Evolutionary conservation across 148 eudicot species (phyloP), one percentile per base, ranked within the genome.

Genomic region (Rhododendron ferrugineum): DNA sequence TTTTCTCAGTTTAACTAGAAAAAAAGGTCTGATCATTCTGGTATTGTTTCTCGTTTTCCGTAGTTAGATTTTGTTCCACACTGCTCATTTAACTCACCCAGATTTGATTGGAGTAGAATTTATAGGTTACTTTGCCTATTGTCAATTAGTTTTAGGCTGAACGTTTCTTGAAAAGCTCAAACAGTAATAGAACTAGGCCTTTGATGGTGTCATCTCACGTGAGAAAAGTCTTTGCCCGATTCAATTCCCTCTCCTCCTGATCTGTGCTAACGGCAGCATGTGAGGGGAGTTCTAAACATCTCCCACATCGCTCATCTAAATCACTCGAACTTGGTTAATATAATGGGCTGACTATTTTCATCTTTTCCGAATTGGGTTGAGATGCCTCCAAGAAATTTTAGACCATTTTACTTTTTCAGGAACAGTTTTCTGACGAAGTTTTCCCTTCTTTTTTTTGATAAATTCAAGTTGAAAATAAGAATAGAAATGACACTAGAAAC

Each of bases 1-100:
- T 52, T 72, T 62, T 74, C 26, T 78, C 82, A 80, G 1, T 80
- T 54, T 74, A 20, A 54, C 83, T 80, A 28, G n/a, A 16, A 79
- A 46, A n/a, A 26, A 68, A 0, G 34, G 74, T 68, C 74, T 68
- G 34, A 28, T 28, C 74, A n/a, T 10, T 26, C 34, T 28, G 74
- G 36, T 68, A 28, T 11, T 68, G 16, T 28, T 13, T 68, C 14
- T 28, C 36, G 15, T 4, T 8, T 10, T 66, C 32, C 16, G 4
- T 18, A 15, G 60, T 60, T 60, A 22, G 66, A 22, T 22, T 22
- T 22, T 60, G 11, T 56, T 16, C 60, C 7, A 1, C 60, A 18
- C 16, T 23, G 60, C 60, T 56, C n/a, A 22, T 20, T 58, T 58
- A 20, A 58, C n/a, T 58, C 26, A 6, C 64, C 20, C n/a, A 6